phyloP scores from a whole-genome alignment of 352 stramenopile species.

The Globisporangium perplexum region DNA sequence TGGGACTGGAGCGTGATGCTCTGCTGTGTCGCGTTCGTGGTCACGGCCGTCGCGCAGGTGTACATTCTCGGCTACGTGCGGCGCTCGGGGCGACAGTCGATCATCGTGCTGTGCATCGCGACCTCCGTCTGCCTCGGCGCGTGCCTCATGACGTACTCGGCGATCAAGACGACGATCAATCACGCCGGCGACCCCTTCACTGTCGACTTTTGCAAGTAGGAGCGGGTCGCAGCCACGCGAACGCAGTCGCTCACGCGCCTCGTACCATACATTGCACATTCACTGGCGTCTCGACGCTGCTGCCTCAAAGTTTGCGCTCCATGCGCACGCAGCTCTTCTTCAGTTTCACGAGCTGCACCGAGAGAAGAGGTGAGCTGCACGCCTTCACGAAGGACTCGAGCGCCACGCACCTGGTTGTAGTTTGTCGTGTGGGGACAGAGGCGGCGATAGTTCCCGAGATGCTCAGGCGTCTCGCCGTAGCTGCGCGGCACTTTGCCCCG shows the following conservation, averaged over 20 bases:
- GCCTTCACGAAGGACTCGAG: background rate
- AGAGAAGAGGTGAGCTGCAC: background rate
- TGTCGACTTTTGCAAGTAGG: conserved; percentile 30
- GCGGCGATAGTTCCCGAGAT: conserved; percentile 56
- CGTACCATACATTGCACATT: background rate
- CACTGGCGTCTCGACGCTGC: background rate
- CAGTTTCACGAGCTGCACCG: conserved; percentile 38
- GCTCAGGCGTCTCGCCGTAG: conserved; percentile 60
- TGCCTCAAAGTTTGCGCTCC: conserved; percentile 12
- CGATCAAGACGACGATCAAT: conserved; percentile 37
- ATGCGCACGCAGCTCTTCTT: conserved; percentile 50
- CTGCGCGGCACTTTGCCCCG: conserved; percentile 34
- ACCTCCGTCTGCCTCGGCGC: conserved; percentile 35
- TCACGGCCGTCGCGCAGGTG: conserved; percentile 40
- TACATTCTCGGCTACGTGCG: conserved; percentile 50
- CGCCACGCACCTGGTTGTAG: conserved; percentile 48
- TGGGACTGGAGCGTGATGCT: conserved; percentile 41
- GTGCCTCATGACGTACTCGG: conserved; percentile 44
- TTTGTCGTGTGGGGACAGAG: conserved; percentile 56
- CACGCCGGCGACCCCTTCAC: conserved; percentile 26
- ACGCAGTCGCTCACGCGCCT: background rate
- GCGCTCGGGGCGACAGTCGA: conserved; percentile 36
- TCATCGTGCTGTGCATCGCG: conserved; percentile 48
- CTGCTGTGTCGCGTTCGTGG: conserved; percentile 33
- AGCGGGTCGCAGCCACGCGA: background rate